A percentile compares a stretch with the other conserved stretches of the same genome.
Evolutionary conservation across 1,139 yeast genomes (phyloP).

Genomic region (Magnusiomyces starmeri): DNA sequence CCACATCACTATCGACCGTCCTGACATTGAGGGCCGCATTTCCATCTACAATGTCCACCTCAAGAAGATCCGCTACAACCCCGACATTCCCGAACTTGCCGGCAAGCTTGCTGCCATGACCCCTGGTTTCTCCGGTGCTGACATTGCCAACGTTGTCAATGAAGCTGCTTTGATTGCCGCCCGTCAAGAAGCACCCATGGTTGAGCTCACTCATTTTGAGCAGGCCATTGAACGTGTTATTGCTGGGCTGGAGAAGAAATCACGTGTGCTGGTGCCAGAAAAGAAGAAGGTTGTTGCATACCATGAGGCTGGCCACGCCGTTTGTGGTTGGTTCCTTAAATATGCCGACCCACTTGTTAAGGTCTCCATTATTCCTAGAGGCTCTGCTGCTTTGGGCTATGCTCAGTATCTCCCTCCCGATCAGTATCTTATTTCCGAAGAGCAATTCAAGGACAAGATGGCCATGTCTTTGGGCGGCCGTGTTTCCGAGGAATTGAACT

Average conservation of each 20-base stretch:
- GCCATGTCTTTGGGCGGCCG: constrained; percentile 96
- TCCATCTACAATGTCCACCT: constrained; percentile 85
- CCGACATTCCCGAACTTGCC: constrained; percentile 49
- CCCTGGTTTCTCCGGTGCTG: constrained; percentile 98
- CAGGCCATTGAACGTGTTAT: constrained; percentile 95
- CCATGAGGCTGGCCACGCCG: constrained; percentile 98
- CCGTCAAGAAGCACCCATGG: constrained; percentile 61
- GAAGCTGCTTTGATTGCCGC: constrained; percentile 98
- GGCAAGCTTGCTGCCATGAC: constrained; percentile 92
- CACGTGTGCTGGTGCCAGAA: constrained; percentile 71
- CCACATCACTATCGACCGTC: constrained; percentile 83
- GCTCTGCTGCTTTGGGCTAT: constrained; percentile 95
- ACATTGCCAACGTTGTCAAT: constrained; percentile 92
- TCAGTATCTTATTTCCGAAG: constrained; percentile 69
- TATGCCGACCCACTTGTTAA: constrained; percentile 88
- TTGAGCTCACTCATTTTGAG: constrained; percentile 76
- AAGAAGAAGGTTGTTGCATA: constrained; percentile 89
- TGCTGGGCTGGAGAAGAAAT: constrained; percentile 91
- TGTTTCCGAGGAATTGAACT: constrained; percentile 89
- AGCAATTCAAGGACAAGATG: constrained; percentile 83
- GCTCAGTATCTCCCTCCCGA: constrained; percentile 97
- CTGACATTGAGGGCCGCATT: constrained; percentile 89
- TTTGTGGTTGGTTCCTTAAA: constrained; percentile 92
- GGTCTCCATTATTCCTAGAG: constrained; percentile 94
- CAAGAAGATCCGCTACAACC: constrained; percentile 51